These are phyloP conservation scores for Populus hybrid DNA, from an alignment of 441 rosid genomes.

Conservation along the genomic window DNA sequence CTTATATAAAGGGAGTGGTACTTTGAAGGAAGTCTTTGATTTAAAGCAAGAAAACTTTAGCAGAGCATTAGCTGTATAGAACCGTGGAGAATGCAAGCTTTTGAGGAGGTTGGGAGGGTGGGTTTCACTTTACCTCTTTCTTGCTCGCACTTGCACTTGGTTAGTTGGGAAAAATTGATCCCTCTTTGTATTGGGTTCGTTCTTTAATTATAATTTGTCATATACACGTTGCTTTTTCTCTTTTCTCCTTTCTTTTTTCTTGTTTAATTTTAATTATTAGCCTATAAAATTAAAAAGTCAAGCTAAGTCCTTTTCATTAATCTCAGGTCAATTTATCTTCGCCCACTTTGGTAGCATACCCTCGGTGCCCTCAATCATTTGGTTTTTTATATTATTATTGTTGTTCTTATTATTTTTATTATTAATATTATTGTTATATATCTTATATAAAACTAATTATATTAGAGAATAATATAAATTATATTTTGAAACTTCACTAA, in stretches of 20 bases:
- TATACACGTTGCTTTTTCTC: not conserved
- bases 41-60: conserved; percentile 27
- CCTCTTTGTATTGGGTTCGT: conserved; percentile 9
- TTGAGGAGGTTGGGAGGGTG: not conserved
- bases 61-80: conserved; percentile 12
- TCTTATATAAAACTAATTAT: too few species aligned
- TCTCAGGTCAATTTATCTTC: not conserved
- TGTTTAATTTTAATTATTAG: not conserved
- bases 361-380: not conserved
- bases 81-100: not conserved
- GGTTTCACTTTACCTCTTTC: not conserved
- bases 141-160: conserved; percentile 15
- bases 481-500: too few species aligned
- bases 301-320: not conserved
- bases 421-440: too few species aligned
- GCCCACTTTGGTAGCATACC: not conserved
- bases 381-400: not conserved
- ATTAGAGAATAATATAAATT: too few species aligned
- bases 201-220: not conserved
- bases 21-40: conserved; percentile 28
- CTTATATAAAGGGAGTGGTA: conserved; percentile 19
- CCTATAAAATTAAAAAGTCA: not conserved
- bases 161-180: conserved; percentile 7
- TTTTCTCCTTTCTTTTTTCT: not conserved
- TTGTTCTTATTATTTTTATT: too few species aligned